Evolutionary conservation across 139 green algal genomes (phyloP).

Genomic region (Volvox africanus): DNA sequence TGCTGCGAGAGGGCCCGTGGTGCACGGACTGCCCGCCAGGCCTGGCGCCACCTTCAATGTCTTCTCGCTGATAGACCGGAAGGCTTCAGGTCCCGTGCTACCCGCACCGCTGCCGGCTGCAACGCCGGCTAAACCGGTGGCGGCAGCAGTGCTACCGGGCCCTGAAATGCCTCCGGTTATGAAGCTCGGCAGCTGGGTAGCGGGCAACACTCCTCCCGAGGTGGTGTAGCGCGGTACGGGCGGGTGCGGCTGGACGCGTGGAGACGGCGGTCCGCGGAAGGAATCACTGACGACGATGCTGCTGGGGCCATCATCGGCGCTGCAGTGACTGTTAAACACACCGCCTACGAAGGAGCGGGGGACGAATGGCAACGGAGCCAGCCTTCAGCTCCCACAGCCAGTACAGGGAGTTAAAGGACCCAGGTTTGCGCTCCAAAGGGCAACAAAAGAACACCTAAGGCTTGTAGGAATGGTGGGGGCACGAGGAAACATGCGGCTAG

Average conservation of each 20-base stretch:
- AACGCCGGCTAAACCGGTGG: background rate
- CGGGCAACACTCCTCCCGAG: background rate
- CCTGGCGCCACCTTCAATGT: background rate
- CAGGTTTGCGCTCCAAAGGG: too few relatives aligned
- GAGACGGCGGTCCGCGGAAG: background rate
- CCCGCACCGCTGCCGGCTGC: background rate
- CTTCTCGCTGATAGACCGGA: conserved; percentile 19
- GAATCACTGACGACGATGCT: background rate
- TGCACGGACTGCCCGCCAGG: background rate
- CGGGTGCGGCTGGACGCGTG: background rate
- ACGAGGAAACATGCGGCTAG: too few relatives aligned
- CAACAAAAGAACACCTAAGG: too few relatives aligned
- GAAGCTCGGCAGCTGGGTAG: background rate
- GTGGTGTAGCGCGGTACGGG: background rate
- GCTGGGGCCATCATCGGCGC: background rate
- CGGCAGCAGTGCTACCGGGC: background rate
- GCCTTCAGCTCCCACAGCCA: too few relatives aligned
- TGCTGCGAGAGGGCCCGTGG: background rate
- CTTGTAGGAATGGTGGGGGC: too few relatives aligned
- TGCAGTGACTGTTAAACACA: conserved; percentile 4
- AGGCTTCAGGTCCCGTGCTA: background rate
- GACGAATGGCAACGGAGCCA: background rate
- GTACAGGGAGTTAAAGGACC: too few relatives aligned
- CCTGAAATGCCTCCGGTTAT: background rate
- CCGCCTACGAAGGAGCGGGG: background rate